A percentile compares a stretch with the other conserved stretches of the same genome.
Evolutionary conservation across 768 basidiomycete species (phyloP).

Genomic region (Phanerochaete sordida): DNA sequence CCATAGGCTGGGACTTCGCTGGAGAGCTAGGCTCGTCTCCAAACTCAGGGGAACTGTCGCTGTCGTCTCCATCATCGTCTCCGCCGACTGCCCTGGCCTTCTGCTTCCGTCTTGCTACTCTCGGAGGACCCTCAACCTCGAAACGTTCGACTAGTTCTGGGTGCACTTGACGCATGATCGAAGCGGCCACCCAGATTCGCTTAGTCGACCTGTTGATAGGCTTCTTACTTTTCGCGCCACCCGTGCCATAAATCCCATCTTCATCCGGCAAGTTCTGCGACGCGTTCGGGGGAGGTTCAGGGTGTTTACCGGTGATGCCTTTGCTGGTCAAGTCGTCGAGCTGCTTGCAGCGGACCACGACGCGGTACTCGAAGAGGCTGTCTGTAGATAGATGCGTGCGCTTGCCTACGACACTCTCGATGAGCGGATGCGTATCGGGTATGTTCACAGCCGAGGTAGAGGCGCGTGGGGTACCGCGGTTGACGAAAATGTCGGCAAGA

Average conservation of each 20-base stretch:
- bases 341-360: slow-evolving; percentile 33
- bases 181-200: slow-evolving; percentile 41
- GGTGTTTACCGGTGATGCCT: slow-evolving; percentile 28
- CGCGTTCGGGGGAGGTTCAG: slow-evolving; percentile 11
- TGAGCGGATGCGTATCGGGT: slow-evolving; percentile 19
- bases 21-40: neutral
- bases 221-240: slow-evolving; percentile 22
- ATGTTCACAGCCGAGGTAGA: neutral
- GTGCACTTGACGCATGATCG: slow-evolving; percentile 38
- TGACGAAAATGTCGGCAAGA: slow-evolving; percentile 20
- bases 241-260: neutral
- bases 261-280: neutral
- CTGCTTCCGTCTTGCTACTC: slow-evolving; percentile 14
- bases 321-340: slow-evolving; percentile 29
- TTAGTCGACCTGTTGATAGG: slow-evolving; percentile 23
- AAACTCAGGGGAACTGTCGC: neutral
- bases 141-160: slow-evolving; percentile 35
- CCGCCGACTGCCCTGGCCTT: neutral
- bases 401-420: slow-evolving; percentile 32
- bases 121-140: slow-evolving; percentile 26
- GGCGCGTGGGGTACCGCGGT: slow-evolving; percentile 3
- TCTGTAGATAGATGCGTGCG: slow-evolving; percentile 40
- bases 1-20: neutral
- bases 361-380: slow-evolving; percentile 38
- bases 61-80: slow-evolving; percentile 6